Base-by-base conservation (phyloP, 768 basidiomycete genomes). In the Mycena vitilis region DNA sequence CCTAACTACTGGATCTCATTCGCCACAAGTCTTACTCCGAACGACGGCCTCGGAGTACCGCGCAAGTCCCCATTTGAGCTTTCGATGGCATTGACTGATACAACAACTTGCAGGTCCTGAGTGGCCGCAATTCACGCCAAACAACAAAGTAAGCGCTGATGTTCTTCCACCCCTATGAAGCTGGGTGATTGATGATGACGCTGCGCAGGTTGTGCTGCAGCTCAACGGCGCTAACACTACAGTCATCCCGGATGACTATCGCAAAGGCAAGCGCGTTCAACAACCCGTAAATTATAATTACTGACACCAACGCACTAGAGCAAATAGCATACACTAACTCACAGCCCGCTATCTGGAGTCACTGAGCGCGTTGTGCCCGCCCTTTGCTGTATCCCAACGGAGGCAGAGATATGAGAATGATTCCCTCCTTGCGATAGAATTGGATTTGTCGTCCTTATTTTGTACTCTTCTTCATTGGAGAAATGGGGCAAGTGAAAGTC, bases 1-100 rank as follows among this genome's bases (percentile, higher is more conserved):
- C 75, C 79, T 37, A 81, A 84, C 38, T 83, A 83, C 52, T 84
- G 83, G 83, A 69, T 84, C 23, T 84, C 83, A 4, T 84, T 84
- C 62, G 79, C 81, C 2, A 81, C 79, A 0, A 80, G 78, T 37
- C 72, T 84, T 34, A 75, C 79, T 49, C 83, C 83, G 10, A 84
- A 84, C 60, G 83, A 84, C 48, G 79, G 81, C 10, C 75, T 45
- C 6, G 44, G 44, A 7, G 3, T 45, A 1, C 44, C 5, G 44
- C 44, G 44, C 20, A 45, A 45, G 18, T 7, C 3, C 18, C 18
- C 44, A 7, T 15, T 5, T 30, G 30, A 5, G 3, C 5, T 2
- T 30, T 30, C 30, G 5, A 30, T n/a, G n/a, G n/a, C 30, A 30
- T 30, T 30, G 30, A 30, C 30, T 30, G 5, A 30, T 30, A 30